Evolutionary conservation across 2,329 filamentous ascomycete species (phyloP), one percentile per base, ranked within the genome.

Genomic region (Leptosphaerulina australis): DNA sequence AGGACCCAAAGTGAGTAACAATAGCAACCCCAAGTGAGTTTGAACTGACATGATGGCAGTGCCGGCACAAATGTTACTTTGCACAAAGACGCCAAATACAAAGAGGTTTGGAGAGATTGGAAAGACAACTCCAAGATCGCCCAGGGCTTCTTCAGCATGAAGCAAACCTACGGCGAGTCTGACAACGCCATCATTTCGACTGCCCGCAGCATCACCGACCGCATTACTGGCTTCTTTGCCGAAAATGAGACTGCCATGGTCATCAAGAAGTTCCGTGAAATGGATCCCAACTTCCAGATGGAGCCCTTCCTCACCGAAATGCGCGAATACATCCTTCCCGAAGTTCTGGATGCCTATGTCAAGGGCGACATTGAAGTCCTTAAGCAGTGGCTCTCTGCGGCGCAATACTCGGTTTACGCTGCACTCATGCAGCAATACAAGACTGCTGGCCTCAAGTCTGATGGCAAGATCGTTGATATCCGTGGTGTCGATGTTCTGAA

Each of bases 161-260:
- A 93, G 76, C 85, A 84, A 48, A 86, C 87, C 48, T 97, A 97
- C 77, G 88, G 96, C 61, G 94, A 99, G 76, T 97, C 94, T 9
- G 94, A 99, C 70, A 99, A 99, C 73, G 93, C 94, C 5, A 81
- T 99, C 33, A 90, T 99, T 58, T 89, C 87, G 36, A 97, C 93
- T 0, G 94, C 92, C 1, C 88, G 94, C 69, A 91, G 90, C 72
- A 96, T 99, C 63, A 93, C 92, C 24, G 94, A 99, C 73, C 85
- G 88, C 50, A 86, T 99, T 29, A 91, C 89, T 36, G 91, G 94
- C 21, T 99, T 97, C 78, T 99, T 99, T 62, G 94, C 94, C 55
- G 94, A 99, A 75, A 99, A 97, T 73, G 94, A 99, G 78, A 97
- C 91, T 0, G 94, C 94, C 22, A 88, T 88, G 83, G 94, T 99